Conservation (phyloP, 768 basidiomycete genomes). For the Leucogyrophana mollusca region DNA sequence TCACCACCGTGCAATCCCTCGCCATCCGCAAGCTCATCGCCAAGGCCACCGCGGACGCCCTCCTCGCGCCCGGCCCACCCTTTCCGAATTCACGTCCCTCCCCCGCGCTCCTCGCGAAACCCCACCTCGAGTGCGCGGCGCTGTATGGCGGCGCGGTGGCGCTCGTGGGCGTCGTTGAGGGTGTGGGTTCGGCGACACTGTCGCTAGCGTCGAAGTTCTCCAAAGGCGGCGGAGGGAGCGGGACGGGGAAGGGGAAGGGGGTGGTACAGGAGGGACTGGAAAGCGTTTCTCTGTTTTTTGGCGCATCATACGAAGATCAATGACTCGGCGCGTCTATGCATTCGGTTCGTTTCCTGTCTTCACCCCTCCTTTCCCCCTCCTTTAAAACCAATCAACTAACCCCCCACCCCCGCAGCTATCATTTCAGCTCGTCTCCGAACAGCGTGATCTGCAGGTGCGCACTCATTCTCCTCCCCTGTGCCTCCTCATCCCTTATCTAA, state of each 20-base stretch:
- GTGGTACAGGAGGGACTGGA: slow-evolving; percentile 64
- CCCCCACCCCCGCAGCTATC: slow-evolving; percentile 65
- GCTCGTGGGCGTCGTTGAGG: slow-evolving; percentile 53
- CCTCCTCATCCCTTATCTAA: too few relatives aligned
- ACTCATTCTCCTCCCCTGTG: too few relatives aligned
- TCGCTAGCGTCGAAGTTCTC: slow-evolving; percentile 13
- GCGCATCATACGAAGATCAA: slow-evolving; percentile 87
- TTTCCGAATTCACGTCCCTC: slow-evolving; percentile 92
- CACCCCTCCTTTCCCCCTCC: background rate
- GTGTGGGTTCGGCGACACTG: slow-evolving; percentile 28
- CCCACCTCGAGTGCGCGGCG: slow-evolving; percentile 83
- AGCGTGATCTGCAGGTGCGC: slow-evolving; percentile 71
- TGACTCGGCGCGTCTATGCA: slow-evolving; percentile 65
- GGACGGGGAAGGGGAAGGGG: slow-evolving; percentile 48
- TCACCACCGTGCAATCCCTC: slow-evolving; percentile 89
- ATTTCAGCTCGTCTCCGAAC: slow-evolving; percentile 79
- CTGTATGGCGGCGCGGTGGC: slow-evolving; percentile 78
- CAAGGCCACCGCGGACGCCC: slow-evolving; percentile 76
- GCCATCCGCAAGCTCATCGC: slow-evolving; percentile 91
- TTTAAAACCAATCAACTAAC: background rate
- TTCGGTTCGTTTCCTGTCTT: background rate
- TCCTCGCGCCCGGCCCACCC: slow-evolving; percentile 86
- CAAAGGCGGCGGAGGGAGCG: too few relatives aligned
- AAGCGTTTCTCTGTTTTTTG: slow-evolving; percentile 63
- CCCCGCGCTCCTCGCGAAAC: slow-evolving; percentile 84